A percentile compares a stretch with the other conserved stretches of the same genome.
Evolutionary conservation across 108 stramenopile genomes (phyloP).

Genomic region (Tribonema minus): DNA sequence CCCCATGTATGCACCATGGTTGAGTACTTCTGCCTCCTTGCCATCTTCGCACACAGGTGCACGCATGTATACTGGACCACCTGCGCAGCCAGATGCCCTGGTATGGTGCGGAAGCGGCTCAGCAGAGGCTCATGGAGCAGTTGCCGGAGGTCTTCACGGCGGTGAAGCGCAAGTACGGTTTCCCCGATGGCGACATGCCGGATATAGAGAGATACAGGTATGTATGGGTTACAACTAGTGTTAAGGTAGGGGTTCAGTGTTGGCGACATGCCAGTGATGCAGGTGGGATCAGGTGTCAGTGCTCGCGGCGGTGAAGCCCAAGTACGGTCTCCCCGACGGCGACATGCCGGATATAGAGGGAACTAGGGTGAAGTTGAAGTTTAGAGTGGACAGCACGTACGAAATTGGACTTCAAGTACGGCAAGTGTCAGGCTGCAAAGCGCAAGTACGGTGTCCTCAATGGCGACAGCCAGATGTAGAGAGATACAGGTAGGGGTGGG

Average conservation of each 20-base stretch:
- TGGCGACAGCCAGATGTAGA: conserved; percentile 64
- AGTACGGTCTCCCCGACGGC: conserved; percentile 52
- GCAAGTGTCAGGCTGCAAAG: conserved; percentile 38
- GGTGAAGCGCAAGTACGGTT: conserved; percentile 55
- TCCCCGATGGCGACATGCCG: conserved; percentile 66
- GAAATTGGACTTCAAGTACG: not conserved
- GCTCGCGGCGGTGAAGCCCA: conserved; percentile 44
- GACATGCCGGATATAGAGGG: conserved; percentile 59
- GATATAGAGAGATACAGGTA: conserved; percentile 48
- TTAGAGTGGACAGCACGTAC: not conserved
- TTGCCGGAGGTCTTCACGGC: conserved; percentile 62
- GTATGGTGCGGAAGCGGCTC: conserved; percentile 58
- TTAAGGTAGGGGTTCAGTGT: not conserved
- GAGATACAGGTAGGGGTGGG: conserved; percentile 8
- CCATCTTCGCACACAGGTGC: conserved; percentile 58
- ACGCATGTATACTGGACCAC: conserved; percentile 58
- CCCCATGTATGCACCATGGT: no score
- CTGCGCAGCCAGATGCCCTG: conserved; percentile 55
- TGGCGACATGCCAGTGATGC: conserved; percentile 6
- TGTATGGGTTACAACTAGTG: not conserved
- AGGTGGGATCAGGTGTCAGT: conserved; percentile 34
- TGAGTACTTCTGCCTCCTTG: no score
- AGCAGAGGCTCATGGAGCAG: conserved; percentile 51
- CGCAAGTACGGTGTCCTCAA: conserved; percentile 55
- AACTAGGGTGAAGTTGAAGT: not conserved